A percentile compares a stretch with the other conserved stretches of the same genome.
Conservation (phyloP, 805 yeast genomes). For the Ogataea corticis region DNA sequence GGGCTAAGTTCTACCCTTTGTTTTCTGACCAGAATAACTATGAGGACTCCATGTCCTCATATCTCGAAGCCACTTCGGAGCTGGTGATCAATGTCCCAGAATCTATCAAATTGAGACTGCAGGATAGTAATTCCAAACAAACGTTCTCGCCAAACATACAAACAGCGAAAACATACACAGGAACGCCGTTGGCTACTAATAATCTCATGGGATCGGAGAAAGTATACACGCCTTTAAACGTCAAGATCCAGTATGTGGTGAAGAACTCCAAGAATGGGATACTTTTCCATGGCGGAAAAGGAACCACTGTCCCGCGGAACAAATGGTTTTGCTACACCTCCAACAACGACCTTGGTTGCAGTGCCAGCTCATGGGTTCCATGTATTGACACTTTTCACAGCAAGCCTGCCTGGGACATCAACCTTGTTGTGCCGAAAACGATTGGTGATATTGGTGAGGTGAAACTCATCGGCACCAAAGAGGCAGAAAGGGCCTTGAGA, state of each 20-base stretch:
- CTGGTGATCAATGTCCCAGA: constrained; percentile 65
- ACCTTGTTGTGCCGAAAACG: constrained; percentile 80
- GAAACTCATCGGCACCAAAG: constrained; percentile 42
- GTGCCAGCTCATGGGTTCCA: constrained; percentile 98
- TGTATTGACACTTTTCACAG: constrained; percentile 90
- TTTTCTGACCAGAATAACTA: constrained; percentile 46
- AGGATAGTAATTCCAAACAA: constrained; percentile 44
- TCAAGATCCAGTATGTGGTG: constrained; percentile 67
- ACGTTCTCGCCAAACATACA: constrained; percentile 33
- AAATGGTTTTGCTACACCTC: constrained; percentile 86
- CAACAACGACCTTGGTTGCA: constrained; percentile 72
- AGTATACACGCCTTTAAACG: constrained; percentile 69
- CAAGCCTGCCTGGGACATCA: constrained; percentile 88
- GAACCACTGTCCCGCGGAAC: constrained; percentile 44
- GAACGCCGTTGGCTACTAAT: constrained; percentile 36
- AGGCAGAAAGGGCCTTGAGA: constrained; percentile 32
- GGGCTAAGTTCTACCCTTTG: constrained; percentile 52
- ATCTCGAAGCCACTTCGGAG: constrained; percentile 57
- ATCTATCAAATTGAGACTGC: constrained; percentile 58
- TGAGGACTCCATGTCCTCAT: constrained; percentile 29
- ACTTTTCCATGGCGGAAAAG: constrained; percentile 64
- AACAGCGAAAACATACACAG: constrained; percentile 37
- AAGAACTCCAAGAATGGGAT: constrained; percentile 73
- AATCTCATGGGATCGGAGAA: constrained; percentile 39
- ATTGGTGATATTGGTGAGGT: constrained; percentile 65